Evolutionary conservation across 768 basidiomycete genomes (phyloP), one percentile per base, ranked within the genome.

Genomic region (Mycena polygramma): DNA sequence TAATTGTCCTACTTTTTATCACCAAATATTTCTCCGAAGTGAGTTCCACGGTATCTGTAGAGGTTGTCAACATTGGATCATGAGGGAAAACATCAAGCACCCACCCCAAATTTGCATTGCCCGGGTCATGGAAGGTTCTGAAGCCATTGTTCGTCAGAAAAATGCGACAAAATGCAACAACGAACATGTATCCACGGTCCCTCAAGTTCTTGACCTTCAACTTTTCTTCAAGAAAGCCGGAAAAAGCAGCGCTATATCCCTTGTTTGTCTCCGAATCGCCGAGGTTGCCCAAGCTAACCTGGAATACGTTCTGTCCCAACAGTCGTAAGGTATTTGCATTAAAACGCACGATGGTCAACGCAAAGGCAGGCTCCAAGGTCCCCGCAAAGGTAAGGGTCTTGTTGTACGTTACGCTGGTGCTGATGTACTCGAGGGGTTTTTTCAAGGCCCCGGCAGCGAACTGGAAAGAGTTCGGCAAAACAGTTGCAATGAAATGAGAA

Each of bases 211-310:
- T 75, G 43, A 82, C 77, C 20, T 81, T 81, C 1, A 87, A 75
- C 53, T 81, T 81, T 64, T 76, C 69, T 66, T 83, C 65, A 62
- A 86, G 79, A 69, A 78, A 83, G 6, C 69, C 65, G 26, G 83
- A 82, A 57, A 86, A 79, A 4, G 68, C 74, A 73, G 85, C 85
- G 78, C 89, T 89, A 79, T 90, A 92, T 46, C 68, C 68, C 66
- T 86, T 85, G 64, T 90, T 90, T 48, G 73, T 68, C 45, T 85
- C 76, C 0, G 84, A 81, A 52, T 80, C n/a, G n/a, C n/a, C 85
- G 66, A 90, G 79, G 74, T 90, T 90, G 74, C 84, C 88, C 77
- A 93, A 79, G 75, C 87, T 89, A 51, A 79, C 81, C 92, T 93
- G n/a, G n/a, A n/a, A 67, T 78, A 80, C 64, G 81, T 81, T 17